phyloP scores from a whole-genome alignment of 768 basidiomycete genomes.

The Suillus subaureus region DNA sequence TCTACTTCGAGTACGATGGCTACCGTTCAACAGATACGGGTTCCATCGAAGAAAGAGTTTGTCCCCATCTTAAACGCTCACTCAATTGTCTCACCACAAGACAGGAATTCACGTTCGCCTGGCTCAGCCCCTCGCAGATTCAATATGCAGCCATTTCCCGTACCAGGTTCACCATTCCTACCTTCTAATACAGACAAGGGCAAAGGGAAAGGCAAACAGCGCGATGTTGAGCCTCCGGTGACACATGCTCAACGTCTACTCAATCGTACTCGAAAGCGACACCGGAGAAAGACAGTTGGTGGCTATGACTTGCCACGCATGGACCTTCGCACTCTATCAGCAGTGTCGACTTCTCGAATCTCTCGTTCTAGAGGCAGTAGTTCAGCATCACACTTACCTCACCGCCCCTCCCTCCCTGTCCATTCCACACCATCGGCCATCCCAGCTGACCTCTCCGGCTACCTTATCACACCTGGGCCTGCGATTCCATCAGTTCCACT shows the following conservation, averaged over 20 bases:
- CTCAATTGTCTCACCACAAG: background rate
- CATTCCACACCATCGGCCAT: constrained; percentile 10
- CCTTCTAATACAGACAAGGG: background rate
- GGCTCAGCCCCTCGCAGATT: background rate
- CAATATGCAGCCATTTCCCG: background rate
- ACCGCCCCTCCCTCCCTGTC: constrained; percentile 25
- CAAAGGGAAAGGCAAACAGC: background rate
- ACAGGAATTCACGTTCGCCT: background rate
- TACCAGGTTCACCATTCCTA: background rate
- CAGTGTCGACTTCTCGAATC: constrained; percentile 4
- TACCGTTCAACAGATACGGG: background rate
- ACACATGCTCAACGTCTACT: constrained; percentile 3
- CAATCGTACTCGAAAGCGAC: background rate
- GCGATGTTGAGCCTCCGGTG: background rate
- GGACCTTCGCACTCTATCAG: constrained; percentile 24
- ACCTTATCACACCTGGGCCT: constrained; percentile 1
- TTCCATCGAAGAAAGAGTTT: background rate
- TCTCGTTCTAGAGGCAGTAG: background rate
- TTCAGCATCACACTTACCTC: background rate
- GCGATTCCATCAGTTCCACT: constrained; percentile 1
- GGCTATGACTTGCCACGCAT: constrained; percentile 21
- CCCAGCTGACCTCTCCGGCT: constrained; percentile 1
- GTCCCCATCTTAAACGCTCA: background rate
- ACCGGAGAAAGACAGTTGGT: constrained; percentile 16
- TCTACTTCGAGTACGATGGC: background rate